A percentile compares a stretch with the other conserved stretches of the same genome.
Conservation (phyloP, 805 yeast species). For the Candida adriatica region DNA sequence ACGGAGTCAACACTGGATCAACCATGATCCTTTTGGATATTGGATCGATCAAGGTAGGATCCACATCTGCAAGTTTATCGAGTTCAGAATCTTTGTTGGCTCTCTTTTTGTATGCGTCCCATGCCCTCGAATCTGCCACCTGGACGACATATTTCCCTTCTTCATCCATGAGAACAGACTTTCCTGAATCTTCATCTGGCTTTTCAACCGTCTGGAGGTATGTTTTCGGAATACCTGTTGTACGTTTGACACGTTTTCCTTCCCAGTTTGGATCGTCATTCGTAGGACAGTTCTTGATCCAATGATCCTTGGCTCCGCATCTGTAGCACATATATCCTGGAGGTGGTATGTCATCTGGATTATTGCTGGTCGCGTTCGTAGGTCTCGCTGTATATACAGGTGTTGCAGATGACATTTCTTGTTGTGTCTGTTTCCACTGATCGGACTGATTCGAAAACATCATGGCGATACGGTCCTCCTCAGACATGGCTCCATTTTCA, state of each 20-base stretch:
- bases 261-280: slow-evolving; percentile 90
- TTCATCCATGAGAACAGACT: slow-evolving; percentile 77
- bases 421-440: slow-evolving; percentile 94
- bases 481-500: slow-evolving; percentile 33
- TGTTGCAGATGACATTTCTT: slow-evolving; percentile 78
- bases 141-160: slow-evolving; percentile 95
- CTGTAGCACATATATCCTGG: slow-evolving; percentile 94
- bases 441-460: slow-evolving; percentile 93
- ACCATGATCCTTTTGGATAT: slow-evolving; percentile 53
- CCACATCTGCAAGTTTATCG: slow-evolving; percentile 31
- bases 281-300: slow-evolving; percentile 95
- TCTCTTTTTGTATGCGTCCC: slow-evolving; percentile 81
- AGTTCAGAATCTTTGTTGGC: slow-evolving; percentile 18
- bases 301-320: slow-evolving; percentile 94
- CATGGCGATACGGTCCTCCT: slow-evolving; percentile 80
- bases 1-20: slow-evolving; percentile 77
- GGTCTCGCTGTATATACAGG: slow-evolving; percentile 54
- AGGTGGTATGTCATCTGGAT: slow-evolving; percentile 76
- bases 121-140: slow-evolving; percentile 87
- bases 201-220: slow-evolving; percentile 82
- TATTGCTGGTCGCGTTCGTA: slow-evolving; percentile 13
- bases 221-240: slow-evolving; percentile 96
- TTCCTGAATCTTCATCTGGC: slow-evolving; percentile 58
- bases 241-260: slow-evolving; percentile 81
- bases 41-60: slow-evolving; percentile 65